phyloP scores from a whole-genome alignment of 139 green algal genomes.

The Closterium sp. region DNA sequence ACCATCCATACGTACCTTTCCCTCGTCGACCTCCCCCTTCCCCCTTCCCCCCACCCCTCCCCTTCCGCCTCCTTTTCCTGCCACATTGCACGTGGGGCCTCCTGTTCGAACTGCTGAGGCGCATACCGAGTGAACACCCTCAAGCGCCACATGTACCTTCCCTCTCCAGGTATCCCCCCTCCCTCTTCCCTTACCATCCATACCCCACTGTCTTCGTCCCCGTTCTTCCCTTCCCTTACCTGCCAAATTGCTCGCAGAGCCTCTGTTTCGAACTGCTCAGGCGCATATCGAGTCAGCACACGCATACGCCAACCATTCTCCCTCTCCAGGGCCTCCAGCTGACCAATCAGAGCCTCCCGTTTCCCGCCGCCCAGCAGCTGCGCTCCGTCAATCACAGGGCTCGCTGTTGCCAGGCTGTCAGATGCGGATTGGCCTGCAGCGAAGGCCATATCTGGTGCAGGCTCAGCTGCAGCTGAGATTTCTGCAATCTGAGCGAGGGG shows the following conservation, averaged over 20 bases:
- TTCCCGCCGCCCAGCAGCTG: neutral
- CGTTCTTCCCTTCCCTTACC: neutral
- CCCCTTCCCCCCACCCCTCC: no score
- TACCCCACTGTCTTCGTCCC: no score
- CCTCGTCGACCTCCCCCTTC: no score
- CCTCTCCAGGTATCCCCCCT: no score
- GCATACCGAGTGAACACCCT: no score
- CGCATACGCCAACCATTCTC: neutral
- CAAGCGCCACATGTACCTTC: no score
- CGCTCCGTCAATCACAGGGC: neutral
- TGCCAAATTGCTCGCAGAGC: neutral
- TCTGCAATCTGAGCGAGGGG: neutral
- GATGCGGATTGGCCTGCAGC: neutral
- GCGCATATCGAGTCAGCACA: neutral
- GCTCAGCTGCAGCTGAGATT: neutral
- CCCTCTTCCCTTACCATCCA: no score
- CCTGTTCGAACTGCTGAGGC: no score
- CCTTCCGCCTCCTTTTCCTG: no score
- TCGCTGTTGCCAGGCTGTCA: neutral
- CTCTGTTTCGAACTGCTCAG: neutral
- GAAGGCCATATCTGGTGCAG: neutral
- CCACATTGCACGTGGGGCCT: no score
- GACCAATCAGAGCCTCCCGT: neutral
- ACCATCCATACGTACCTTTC: no score
- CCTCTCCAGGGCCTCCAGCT: neutral